Percentiles rank a stretch among this genome's conserved stretches.
These are phyloP conservation scores for Colletotrichum sp. DNA, from an alignment of 2,329 filamentous ascomycete genomes.

Conservation along the genomic window DNA sequence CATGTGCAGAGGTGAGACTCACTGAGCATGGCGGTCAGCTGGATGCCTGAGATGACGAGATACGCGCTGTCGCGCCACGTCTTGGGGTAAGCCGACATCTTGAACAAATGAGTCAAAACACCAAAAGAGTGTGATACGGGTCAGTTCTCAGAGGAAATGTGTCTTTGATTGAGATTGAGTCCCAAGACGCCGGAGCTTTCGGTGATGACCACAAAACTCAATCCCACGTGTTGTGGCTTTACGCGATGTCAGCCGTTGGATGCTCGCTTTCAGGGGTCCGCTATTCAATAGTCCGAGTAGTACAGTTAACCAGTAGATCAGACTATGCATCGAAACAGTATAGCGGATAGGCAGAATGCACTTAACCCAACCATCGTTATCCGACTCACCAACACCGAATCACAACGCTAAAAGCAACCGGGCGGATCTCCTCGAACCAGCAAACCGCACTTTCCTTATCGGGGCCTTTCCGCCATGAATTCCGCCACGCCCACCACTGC, in stretches of 20 bases:
- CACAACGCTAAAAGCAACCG: background rate
- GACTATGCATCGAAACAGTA: fast-evolving
- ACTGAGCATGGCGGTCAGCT: constrained; percentile 28
- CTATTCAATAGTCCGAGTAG: background rate
- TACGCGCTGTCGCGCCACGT: constrained; percentile 38
- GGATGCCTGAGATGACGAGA: constrained; percentile 35
- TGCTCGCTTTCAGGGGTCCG: background rate
- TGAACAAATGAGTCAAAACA: background rate
- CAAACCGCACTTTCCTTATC: background rate
- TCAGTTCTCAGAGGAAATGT: fast-evolving
- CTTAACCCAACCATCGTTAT: background rate
- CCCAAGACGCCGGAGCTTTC: background rate
- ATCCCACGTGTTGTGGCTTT: background rate
- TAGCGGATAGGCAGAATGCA: background rate
- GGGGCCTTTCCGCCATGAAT: background rate
- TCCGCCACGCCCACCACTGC: background rate
- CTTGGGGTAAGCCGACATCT: constrained; percentile 11
- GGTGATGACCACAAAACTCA: background rate
- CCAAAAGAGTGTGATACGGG: background rate
- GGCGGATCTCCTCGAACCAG: background rate
- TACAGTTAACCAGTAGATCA: fast-evolving
- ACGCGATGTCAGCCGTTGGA: background rate
- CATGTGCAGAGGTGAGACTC: background rate
- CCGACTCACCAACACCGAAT: background rate
- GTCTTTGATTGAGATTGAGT: background rate